A percentile compares a stretch with the other conserved stretches of the same genome.
phyloP scores from a whole-genome alignment of 495 filamentous ascomycete species.

The Articulospora tetracladia region DNA sequence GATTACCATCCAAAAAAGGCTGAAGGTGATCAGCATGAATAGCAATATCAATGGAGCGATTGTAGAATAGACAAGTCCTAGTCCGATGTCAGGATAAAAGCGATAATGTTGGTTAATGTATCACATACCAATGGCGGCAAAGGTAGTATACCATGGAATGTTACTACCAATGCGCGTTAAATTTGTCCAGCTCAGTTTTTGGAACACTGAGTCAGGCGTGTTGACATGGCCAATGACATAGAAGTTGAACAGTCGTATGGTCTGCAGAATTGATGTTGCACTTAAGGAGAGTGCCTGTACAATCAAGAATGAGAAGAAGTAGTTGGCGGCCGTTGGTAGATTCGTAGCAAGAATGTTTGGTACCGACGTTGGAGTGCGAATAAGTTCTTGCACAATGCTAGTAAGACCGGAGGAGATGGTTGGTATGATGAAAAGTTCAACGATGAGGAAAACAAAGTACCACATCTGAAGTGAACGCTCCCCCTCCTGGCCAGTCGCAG shows the following conservation, averaged over 20 bases:
- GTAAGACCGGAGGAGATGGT: slow-evolving; percentile 75
- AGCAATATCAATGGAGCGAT: slow-evolving; percentile 87
- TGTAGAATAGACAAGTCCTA: slow-evolving; percentile 54
- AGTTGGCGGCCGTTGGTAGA: slow-evolving; percentile 79
- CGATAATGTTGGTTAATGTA: background rate
- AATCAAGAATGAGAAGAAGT: slow-evolving; percentile 92
- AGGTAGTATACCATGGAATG: slow-evolving; percentile 17
- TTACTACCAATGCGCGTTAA: slow-evolving; percentile 15
- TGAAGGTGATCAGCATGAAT: slow-evolving; percentile 77
- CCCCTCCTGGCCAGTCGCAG: slow-evolving; percentile 14
- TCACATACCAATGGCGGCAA: slow-evolving; percentile 14
- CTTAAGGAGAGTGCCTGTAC: slow-evolving; percentile 72
- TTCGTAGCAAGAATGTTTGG: slow-evolving; percentile 66
- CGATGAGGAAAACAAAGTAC: slow-evolving; percentile 90
- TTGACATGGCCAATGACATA: slow-evolving; percentile 17
- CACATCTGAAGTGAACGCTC: slow-evolving; percentile 58
- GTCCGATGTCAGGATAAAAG: slow-evolving; percentile 5
- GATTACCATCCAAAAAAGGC: slow-evolving; percentile 85
- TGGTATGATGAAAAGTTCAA: slow-evolving; percentile 88
- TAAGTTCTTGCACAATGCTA: slow-evolving; percentile 56
- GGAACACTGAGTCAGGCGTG: slow-evolving; percentile 13
- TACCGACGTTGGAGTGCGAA: slow-evolving; percentile 52
- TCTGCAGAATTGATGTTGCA: slow-evolving; percentile 15
- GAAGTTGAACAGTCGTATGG: slow-evolving; percentile 14
- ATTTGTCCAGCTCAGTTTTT: slow-evolving; percentile 17